Base-by-base conservation (phyloP, 192 early-diverging fungal species). In the Diversispora eburnea region DNA sequence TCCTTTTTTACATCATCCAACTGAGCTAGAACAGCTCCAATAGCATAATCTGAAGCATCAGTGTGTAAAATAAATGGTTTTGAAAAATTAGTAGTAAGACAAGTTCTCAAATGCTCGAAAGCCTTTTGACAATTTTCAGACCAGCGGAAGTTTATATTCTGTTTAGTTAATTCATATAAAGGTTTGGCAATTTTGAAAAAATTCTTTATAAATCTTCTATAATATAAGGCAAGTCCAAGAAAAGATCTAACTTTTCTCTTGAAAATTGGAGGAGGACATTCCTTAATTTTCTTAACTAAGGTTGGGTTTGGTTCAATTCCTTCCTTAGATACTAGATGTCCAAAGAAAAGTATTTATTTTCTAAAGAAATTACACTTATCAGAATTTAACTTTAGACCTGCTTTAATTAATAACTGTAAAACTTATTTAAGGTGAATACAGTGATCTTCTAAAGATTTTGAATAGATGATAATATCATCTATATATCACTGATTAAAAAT, bases 401-500 rank as follows among this genome's bases (percentile, higher is more conserved):
- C 64, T 4, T 63, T 20, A 0, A 9, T 15, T 48, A 48, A 17
- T 5, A 0, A 10, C 20, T 8, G 10, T 2, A 69, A 69, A 5
- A 69, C 43, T 22, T 19, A 3, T 56, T 69, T 8, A 3, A 69
- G 25, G 19, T 69, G 52, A 9, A 33, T 3, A 8, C 45, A 15
- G 20, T 83, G 81, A 8, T 78, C 58, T 15, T 75, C 74, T 78
- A 8, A 49, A 8, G 47, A 8, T 49, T 49, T 49, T 49, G 47
- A 49, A 49, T 49, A 49, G 47, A 49, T 49, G 47, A 49, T 49
- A 49, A 49, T 77, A 43, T 83, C 77, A 48, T 83, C 77, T 2
- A 83, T 70, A 13, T n/a, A n/a, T n/a, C n/a, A n/a, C n/a, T n/a
- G n/a, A n/a, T n/a, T n/a, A n/a, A n/a, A n/a, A n/a, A n/a, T n/a